Evolutionary conservation across 306 rosid genomes (phyloP).

Genomic region (Trifolium repens): DNA sequence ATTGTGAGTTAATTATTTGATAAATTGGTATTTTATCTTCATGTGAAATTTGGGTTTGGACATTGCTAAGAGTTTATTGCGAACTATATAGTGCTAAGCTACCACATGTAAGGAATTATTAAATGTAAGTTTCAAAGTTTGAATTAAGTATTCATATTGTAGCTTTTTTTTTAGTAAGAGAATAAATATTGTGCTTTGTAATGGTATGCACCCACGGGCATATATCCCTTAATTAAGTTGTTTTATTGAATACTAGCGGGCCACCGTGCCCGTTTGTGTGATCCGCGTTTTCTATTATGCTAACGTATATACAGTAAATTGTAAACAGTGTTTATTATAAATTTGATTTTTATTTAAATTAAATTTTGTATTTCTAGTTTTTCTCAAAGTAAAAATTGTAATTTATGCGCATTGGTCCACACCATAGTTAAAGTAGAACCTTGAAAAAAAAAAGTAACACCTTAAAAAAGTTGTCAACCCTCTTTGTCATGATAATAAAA

Average conservation of each 20-base stretch:
- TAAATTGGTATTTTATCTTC: slow-evolving; percentile 13
- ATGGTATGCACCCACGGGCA: slow-evolving; percentile 37
- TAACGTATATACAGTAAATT: too few species aligned
- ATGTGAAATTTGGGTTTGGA: slow-evolving; percentile 38
- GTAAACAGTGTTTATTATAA: too few species aligned
- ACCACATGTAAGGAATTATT: slow-evolving; percentile 26
- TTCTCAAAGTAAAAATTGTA: too few species aligned
- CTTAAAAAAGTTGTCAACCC: too few species aligned
- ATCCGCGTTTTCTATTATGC: too few species aligned
- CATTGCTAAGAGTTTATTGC: slow-evolving; percentile 37
- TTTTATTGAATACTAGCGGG: background rate
- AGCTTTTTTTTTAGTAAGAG: background rate
- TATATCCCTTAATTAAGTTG: background rate
- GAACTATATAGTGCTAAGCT: slow-evolving; percentile 35
- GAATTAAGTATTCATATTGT: slow-evolving; percentile 19
- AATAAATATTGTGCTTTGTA: slow-evolving; percentile 26
- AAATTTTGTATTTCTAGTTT: too few species aligned
- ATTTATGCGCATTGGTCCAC: too few species aligned
- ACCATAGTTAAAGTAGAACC: too few species aligned
- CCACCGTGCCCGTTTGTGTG: too few species aligned
- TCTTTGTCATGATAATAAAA: too few species aligned
- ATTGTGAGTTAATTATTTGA: slow-evolving; percentile 23
- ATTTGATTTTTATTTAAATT: too few species aligned
- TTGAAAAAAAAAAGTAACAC: too few species aligned
- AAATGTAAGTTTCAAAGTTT: slow-evolving; percentile 17